These are phyloP conservation scores for Trichoderma sp. DNA, from an alignment of 2,329 filamentous ascomycete genomes.

Conservation along the genomic window DNA sequence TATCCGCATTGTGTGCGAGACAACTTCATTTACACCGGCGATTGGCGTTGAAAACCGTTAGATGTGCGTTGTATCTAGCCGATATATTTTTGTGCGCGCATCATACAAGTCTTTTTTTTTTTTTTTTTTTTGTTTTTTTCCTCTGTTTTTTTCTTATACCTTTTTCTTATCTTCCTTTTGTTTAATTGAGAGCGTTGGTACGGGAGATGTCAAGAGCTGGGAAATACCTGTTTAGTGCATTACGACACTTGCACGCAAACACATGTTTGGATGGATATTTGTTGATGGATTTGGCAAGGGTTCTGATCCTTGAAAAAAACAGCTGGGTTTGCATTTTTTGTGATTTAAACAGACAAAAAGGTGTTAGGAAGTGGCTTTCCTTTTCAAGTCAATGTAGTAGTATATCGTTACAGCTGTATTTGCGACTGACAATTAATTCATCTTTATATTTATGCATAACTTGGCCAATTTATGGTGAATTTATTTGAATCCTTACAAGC, in stretches of 20 bases:
- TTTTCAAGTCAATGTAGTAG: background rate
- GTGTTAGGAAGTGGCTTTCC: background rate
- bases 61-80: background rate
- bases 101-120: background rate
- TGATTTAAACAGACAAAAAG: background rate
- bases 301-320: background rate
- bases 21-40: background rate
- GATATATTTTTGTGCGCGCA: background rate
- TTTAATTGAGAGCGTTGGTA: background rate
- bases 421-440: background rate
- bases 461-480: background rate
- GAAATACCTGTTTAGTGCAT: slow-evolving; percentile 14
- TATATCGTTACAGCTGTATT: background rate
- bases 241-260: slow-evolving; percentile 11
- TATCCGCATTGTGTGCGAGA: background rate
- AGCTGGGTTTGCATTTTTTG: background rate
- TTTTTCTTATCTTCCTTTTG: slow-evolving; percentile 21
- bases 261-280: background rate
- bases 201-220: background rate
- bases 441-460: background rate
- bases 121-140: background rate
- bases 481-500: background rate
- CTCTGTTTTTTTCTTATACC: background rate
- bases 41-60: slow-evolving; percentile 1
- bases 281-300: background rate